These are phyloP conservation scores for Blastobotrys capitulatus DNA, from an alignment of 1,139 yeast species.

Conservation along the genomic window DNA sequence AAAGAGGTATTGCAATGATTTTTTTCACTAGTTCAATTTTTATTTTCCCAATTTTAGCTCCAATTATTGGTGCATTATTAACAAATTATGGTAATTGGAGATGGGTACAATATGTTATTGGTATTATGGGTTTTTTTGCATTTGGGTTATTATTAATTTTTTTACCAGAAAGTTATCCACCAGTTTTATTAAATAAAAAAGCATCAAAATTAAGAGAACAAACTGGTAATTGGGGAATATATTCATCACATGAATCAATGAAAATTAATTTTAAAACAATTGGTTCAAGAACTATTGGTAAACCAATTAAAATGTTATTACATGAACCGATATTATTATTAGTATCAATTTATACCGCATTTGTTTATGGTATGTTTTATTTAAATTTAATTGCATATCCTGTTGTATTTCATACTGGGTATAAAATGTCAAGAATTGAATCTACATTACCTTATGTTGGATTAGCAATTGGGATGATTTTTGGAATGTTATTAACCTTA, in stretches of 20 bases:
- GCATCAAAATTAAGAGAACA: constrained; percentile 46
- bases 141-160: constrained; percentile 32
- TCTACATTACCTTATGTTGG: constrained; percentile 34
- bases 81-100: constrained; percentile 47
- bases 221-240: constrained; percentile 64
- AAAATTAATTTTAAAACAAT: constrained; percentile 56
- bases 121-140: constrained; percentile 41
- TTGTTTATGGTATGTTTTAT: constrained; percentile 79
- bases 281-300: constrained; percentile 56
- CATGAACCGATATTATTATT: constrained; percentile 67
- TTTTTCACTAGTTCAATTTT: constrained; percentile 59
- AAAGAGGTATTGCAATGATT: constrained; percentile 64
- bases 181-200: constrained; percentile 37
- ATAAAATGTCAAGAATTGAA: constrained; percentile 51
- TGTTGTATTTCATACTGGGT: constrained; percentile 57
- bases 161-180: constrained; percentile 44
- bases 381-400: constrained; percentile 75
- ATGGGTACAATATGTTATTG: constrained; percentile 51
- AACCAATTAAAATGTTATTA: constrained; percentile 63
- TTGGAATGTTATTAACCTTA: constrained; percentile 12
- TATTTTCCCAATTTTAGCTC: constrained; percentile 70
- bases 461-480: constrained; percentile 45
- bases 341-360: constrained; percentile 67
- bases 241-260: constrained; percentile 74
- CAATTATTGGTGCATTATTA: constrained; percentile 38